phyloP scores from a whole-genome alignment of 495 filamentous ascomycete genomes.

The Penicillium paradoxum region DNA sequence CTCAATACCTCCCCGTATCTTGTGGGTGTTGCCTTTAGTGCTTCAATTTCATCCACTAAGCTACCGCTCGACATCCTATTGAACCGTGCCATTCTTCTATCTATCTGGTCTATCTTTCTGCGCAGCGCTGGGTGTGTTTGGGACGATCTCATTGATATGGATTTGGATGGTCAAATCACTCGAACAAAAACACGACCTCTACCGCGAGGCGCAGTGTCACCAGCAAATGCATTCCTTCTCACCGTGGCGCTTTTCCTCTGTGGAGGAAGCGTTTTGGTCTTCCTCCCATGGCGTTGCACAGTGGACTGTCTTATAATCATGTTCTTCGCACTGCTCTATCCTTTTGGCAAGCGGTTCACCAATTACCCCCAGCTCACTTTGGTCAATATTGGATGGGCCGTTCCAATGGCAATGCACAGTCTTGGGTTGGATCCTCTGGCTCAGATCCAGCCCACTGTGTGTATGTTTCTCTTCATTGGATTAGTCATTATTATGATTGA shows the following conservation, averaged over 20 bases:
- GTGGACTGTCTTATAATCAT: background rate
- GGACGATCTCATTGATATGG: conserved; percentile 41
- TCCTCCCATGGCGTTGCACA: background rate
- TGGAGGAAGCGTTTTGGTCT: background rate
- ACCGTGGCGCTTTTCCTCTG: background rate
- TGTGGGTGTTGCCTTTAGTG: conserved; percentile 20
- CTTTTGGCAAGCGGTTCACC: background rate
- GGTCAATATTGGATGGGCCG: background rate
- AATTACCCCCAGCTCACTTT: background rate
- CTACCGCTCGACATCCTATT: background rate
- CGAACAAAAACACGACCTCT: conserved; percentile 31
- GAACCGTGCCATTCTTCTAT: background rate
- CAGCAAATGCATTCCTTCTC: background rate
- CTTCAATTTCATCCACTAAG: background rate
- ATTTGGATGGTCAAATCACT: conserved; percentile 32
- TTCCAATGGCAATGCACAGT: conserved; percentile 2
- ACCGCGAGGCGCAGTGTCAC: background rate
- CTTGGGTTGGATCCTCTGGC: background rate
- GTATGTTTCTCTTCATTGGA: background rate
- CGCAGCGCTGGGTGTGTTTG: conserved; percentile 21
- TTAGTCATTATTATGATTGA: conserved; percentile 34
- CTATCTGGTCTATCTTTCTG: conserved; percentile 4
- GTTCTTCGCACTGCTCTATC: background rate
- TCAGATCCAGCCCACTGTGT: background rate
- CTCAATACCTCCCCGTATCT: conserved; percentile 27